Evolutionary conservation across 257 asterid species (phyloP), one percentile per base, ranked within the genome.

Genomic region (Craterostigma plantagineum): DNA sequence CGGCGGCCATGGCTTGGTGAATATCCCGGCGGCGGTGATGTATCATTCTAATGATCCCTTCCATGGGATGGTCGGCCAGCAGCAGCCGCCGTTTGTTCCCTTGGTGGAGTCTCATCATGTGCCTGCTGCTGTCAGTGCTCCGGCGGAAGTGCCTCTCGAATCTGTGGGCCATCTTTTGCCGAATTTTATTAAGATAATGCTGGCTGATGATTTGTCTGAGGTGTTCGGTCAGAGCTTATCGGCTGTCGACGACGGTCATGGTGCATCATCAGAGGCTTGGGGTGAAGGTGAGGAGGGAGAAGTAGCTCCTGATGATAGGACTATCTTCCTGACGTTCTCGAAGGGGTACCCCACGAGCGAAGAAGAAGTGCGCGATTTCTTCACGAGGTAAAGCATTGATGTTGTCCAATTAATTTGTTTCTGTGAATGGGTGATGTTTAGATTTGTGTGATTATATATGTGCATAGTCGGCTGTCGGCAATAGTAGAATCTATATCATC

Each of bases 271-370:
- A 12, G 45, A 5, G 15, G 40, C 11, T 8, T 8, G 8, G 37
- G 37, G 7, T 8, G 40, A 12, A 36, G 40, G 8, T 10, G 40
- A 9, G 3, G 11, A 10, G 3, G 11, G 4, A 12, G 70, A 55
- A 8, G 51, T 58, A 4, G 39, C 58, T 5, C 56, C 84, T 1
- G 93, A 72, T 43, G 85, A 77, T 0, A 64, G 92, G 38, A 80
- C 96, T 0, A 60, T 84, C 5, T 85, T 77, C 64, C 50, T 85
- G 57, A 80, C 93, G 0, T 85, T 85, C 35, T 77, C 94, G 8
- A 72, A 63, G 23, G 96, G 94, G 0, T 85, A 75, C 43, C 94
- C 91, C 1, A 59, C 70, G 0, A 5, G 60, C 0, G 78, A 63
- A 49, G 37, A 48, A 9, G 96, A 85, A 68, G 61, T 84, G 1